phyloP scores from a whole-genome alignment of 805 yeast species.

The Cyberlindnera lachancei region DNA sequence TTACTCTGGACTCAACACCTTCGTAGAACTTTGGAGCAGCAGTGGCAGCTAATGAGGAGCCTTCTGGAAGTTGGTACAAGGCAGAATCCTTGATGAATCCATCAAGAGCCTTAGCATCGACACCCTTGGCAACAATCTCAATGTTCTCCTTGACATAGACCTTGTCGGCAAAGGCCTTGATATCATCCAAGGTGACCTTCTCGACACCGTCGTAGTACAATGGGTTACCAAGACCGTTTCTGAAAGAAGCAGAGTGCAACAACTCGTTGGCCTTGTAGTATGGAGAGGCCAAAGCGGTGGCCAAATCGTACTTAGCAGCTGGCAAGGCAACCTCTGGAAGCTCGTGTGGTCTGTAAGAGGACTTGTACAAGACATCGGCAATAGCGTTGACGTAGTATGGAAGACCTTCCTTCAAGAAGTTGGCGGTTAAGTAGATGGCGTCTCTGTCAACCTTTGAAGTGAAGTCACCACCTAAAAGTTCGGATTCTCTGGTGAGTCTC shows the following conservation, averaged over 20 bases:
- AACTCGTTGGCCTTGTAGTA: conserved; percentile 63
- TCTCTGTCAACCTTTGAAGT: conserved; percentile 73
- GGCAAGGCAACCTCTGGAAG: conserved; percentile 77
- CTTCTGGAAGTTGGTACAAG: conserved; percentile 55
- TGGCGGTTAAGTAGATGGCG: conserved; percentile 68
- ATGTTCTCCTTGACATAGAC: conserved; percentile 67
- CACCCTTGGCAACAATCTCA: conserved; percentile 66
- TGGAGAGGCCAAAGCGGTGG: conserved; percentile 44
- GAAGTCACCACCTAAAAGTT: conserved; percentile 83
- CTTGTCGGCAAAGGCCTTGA: conserved; percentile 56
- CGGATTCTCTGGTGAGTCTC: conserved; percentile 91
- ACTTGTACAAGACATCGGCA: conserved; percentile 62
- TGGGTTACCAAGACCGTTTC: conserved; percentile 83
- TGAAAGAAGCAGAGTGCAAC: conserved; percentile 74
- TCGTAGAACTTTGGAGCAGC: conserved; percentile 38
- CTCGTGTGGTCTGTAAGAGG: conserved; percentile 80
- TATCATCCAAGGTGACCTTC: conserved; percentile 52
- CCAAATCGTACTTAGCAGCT: conserved; percentile 57
- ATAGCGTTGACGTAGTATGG: conserved; percentile 88
- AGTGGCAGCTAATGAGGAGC: conserved; percentile 37
- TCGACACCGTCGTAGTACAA: conserved; percentile 63
- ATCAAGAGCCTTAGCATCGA: conserved; percentile 60
- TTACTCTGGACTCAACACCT: conserved; percentile 65
- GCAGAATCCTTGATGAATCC: conserved; percentile 61
- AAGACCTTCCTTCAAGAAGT: conserved; percentile 78